phyloP scores from a whole-genome alignment of 176 grass and related monocot genomes.

The Themeda triandra region DNA sequence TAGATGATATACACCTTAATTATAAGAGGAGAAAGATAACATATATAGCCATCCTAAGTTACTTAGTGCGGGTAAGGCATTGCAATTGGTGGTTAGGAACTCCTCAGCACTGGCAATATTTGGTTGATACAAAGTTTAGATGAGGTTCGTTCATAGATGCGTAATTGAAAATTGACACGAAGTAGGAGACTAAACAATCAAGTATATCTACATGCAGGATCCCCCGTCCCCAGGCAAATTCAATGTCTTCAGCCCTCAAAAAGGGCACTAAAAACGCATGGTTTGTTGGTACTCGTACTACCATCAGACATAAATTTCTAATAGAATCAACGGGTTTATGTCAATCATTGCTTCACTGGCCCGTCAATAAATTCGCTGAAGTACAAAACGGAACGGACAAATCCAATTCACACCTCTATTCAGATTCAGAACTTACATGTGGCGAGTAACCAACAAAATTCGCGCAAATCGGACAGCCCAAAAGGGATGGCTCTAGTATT shows the following conservation, averaged over 20 bases:
- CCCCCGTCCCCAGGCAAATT: background rate
- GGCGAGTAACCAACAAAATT: background rate
- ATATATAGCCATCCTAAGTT: background rate
- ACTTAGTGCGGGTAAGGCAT: background rate
- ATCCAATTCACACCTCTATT: background rate
- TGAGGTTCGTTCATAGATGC: background rate
- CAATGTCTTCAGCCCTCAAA: background rate
- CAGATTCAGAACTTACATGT: background rate
- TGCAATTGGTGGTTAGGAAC: background rate
- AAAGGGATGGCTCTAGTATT: background rate
- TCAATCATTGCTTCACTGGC: background rate
- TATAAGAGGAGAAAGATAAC: background rate
- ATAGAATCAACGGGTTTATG: background rate
- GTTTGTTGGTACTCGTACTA: background rate
- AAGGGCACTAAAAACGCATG: slow-evolving; percentile 2
- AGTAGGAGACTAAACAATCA: background rate
- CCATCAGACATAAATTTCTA: background rate
- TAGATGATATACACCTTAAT: background rate
- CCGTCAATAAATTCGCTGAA: background rate
- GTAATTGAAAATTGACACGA: background rate
- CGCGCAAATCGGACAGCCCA: background rate
- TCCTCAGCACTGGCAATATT: background rate
- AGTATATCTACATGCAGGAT: background rate
- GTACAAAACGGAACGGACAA: background rate
- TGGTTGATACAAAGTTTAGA: background rate